Base-by-base conservation (phyloP, 225 moss, liverwort and hornwort species). In the Lunularia cruciata region DNA sequence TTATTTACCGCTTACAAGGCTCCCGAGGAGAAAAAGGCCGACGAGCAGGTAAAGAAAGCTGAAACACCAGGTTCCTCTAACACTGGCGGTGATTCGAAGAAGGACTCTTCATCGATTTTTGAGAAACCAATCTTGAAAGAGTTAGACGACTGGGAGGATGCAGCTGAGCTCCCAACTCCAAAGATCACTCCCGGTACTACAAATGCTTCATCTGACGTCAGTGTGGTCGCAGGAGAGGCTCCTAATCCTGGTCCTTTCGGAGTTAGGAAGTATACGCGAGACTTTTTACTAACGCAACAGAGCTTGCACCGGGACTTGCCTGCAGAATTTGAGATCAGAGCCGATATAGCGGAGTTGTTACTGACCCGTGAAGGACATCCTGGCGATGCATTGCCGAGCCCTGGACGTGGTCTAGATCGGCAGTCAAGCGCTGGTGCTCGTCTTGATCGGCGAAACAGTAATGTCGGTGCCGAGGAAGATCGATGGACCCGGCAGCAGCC, bases 81-180 rank as follows among this genome's bases (percentile, higher is more conserved):
- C 30, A 67, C 71, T 48, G 83, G 85, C 31, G 73, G 63, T 66
- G 88, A 89, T 40, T 23, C 64, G 20, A 91, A 78, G 60, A 83
- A 83, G 84, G 87, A 93, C 67, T 71, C 70, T 8, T 65, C 70
- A 3, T 64, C 77, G 40, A 51, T 66, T 1, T 58, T 27, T 18
- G 85, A 85, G 35, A 93, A 90, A 69, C 76, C 86, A 28, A 63
- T 73, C 1, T 64, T 82, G 2, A 93, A 87, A 75, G 92, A 93
- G 69, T 57, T 98, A 75, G 96, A 98, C 34, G 93, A 98, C 67
- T 93, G 96, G 96, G 96, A 98, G 69, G 96, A 98, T 72, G 96
- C 96, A 27, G 92, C 93, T 13, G 93, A 98, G 72, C 85, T 91
- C 20, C 86, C 92, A 1, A 81, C 93, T 33, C 90, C 93, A 0